Base-by-base conservation (phyloP, 352 stramenopile genomes). In the Albugo laibachii region DNA sequence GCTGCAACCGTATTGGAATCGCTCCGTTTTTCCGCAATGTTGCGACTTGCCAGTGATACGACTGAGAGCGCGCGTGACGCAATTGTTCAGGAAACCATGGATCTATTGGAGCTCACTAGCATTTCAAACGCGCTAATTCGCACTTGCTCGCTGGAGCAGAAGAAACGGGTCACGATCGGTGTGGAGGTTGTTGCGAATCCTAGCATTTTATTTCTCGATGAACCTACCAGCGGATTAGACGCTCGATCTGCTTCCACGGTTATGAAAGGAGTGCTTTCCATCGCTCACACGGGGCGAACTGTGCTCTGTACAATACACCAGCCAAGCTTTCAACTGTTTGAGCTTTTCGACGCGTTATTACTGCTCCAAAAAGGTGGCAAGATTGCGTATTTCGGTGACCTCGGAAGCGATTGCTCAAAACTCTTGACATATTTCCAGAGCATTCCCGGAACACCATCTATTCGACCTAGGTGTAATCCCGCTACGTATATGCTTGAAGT, bases 361-460 rank as follows among this genome's bases (percentile, higher is more conserved):
- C 34, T 69, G 45, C 59, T 69, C 24, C 76, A 86, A 47, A 56
- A 42, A 13, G 66, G 62, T 35, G 66, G 66, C 2, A 69, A 50
- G 20, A 63, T 63, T 10, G 63, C 87, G 0, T 96, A 83, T 57
- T 94, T 94, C 48, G 83, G 85, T 27, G 69, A 92, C 6, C 53
- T 96, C 31, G 85, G 84, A 21, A 56, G 83, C n/a, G 63, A 92
- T n/a, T 78, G 62, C 5, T 59, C 55, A n/a, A 67, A 75, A 40
- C 65, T 97, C 51, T 69, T 96, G n/a, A 51, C 80, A 31, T 97
- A 95, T 57, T 84, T 96, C 41, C 62, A 80, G 20, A 64, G 57
- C 8, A 72, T 91, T 36, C 89, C 80, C 39, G 62, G 63, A 13
- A 77, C 67, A 14, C 64, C 69, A 16, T 50, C 69, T 40, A 88